Evolutionary conservation across 257 asterid genomes (phyloP).

Genomic region (Anisodus acutangulus): DNA sequence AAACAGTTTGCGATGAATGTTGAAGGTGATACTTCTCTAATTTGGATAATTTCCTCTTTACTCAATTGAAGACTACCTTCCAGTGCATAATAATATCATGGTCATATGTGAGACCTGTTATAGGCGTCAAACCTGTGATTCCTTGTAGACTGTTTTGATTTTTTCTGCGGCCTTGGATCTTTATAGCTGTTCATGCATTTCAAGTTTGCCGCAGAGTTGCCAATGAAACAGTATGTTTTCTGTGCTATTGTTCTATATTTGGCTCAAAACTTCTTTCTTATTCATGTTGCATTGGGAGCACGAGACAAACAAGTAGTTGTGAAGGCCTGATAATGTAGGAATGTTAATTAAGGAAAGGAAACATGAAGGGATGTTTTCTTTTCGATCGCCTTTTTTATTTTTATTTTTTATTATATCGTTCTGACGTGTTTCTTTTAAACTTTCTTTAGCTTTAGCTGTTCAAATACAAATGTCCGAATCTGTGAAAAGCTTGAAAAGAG

Average conservation of each 20-base stretch:
- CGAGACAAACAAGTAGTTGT: not conserved
- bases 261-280: not conserved
- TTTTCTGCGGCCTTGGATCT: not conserved
- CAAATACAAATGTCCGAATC: too few relatives aligned
- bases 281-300: not conserved
- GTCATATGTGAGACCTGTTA: not conserved
- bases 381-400: too few relatives aligned
- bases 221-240: not conserved
- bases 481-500: not conserved
- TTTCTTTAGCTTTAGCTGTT: not conserved
- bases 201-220: not conserved
- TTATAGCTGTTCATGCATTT: not conserved
- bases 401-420: not conserved
- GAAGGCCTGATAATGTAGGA: not conserved
- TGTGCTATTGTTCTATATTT: not conserved
- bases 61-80: not conserved
- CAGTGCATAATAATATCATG: not conserved
- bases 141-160: not conserved
- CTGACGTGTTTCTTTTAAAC: not conserved
- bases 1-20: not conserved
- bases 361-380: not conserved
- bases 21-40: not conserved
- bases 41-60: not conserved
- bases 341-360: not conserved
- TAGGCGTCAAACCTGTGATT: slow-evolving; percentile 1